Percentiles rank a stretch among this genome's conserved stretches.
phyloP scores from a whole-genome alignment of 345 rosid genomes.

The Barbarea vulgaris region DNA sequence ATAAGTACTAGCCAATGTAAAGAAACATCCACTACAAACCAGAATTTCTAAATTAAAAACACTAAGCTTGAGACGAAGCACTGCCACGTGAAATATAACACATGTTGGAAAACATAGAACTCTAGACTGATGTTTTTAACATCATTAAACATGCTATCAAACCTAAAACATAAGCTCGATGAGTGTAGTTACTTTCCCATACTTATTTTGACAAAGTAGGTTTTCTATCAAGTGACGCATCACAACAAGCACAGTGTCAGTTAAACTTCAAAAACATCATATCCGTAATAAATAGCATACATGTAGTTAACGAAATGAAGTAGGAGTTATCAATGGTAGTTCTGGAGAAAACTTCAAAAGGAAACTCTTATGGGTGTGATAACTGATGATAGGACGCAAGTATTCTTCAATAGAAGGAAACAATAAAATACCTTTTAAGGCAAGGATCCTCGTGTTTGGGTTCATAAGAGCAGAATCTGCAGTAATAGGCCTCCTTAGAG shows the following conservation, averaged over 20 bases:
- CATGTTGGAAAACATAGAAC: constrained; percentile 2
- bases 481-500: constrained; percentile 91
- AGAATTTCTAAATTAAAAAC: not conserved
- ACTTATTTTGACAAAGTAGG: not conserved
- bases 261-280: constrained; percentile 4
- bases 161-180: constrained; percentile 3
- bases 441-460: constrained; percentile 85
- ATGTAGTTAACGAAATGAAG: not conserved
- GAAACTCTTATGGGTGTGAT: constrained; percentile 6
- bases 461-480: constrained; percentile 97
- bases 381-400: not conserved
- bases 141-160: constrained; percentile 3
- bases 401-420: constrained; percentile 9
- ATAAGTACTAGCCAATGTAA: constrained; percentile 3
- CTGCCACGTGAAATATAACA: constrained; percentile 1
- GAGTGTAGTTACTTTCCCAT: constrained; percentile 13
- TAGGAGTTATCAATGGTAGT: constrained; percentile 2
- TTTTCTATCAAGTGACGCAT: constrained; percentile 12
- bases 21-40: constrained; percentile 18
- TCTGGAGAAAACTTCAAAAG: constrained; percentile 21
- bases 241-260: constrained; percentile 12
- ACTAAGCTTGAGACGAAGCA: constrained; percentile 20
- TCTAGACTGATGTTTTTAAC: not conserved
- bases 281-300: constrained; percentile 14
- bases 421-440: constrained; percentile 64